Percentiles rank a stretch among this genome's conserved stretches.
These are phyloP conservation scores for Fusarium albidum DNA, from an alignment of 2,329 filamentous ascomycete genomes.

Conservation along the genomic window DNA sequence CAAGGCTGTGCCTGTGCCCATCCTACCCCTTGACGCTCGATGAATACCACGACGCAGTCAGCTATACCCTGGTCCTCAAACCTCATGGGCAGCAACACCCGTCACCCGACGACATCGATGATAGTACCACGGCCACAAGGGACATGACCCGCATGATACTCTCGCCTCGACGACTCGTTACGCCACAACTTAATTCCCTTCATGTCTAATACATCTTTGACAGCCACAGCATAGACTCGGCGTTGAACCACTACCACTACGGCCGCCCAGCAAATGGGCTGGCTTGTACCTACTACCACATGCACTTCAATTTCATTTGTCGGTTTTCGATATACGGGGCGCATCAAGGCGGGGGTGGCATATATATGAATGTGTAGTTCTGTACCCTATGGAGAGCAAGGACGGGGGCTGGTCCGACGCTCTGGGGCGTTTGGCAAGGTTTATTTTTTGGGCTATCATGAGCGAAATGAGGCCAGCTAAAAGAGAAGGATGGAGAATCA, in stretches of 20 bases:
- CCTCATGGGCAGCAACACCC: slow-evolving; percentile 11
- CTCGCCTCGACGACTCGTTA: slow-evolving; percentile 38
- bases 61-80: slow-evolving; percentile 1
- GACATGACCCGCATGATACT: slow-evolving; percentile 36
- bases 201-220: slow-evolving; percentile 41
- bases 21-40: slow-evolving; percentile 2
- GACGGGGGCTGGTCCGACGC: slow-evolving; percentile 32
- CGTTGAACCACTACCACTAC: slow-evolving; percentile 39
- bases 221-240: slow-evolving; percentile 46
- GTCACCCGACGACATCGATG: slow-evolving; percentile 36
- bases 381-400: slow-evolving; percentile 34
- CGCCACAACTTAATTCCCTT: slow-evolving; percentile 36
- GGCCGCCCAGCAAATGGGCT: slow-evolving; percentile 26
- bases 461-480: slow-evolving; percentile 37
- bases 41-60: slow-evolving; percentile 3
- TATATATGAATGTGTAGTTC: slow-evolving; percentile 35
- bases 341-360: slow-evolving; percentile 35
- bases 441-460: slow-evolving; percentile 38
- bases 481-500: slow-evolving; percentile 34
- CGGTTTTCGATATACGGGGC: slow-evolving; percentile 39
- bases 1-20: slow-evolving; percentile 10
- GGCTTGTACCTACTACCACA: slow-evolving; percentile 41
- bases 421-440: slow-evolving; percentile 38
- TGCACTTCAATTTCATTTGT: slow-evolving; percentile 37
- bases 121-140: slow-evolving; percentile 33